Evolutionary conservation across 2,329 filamentous ascomycete species (phyloP), one percentile per base, ranked within the genome.

Genomic region (Laburnicola sp.): DNA sequence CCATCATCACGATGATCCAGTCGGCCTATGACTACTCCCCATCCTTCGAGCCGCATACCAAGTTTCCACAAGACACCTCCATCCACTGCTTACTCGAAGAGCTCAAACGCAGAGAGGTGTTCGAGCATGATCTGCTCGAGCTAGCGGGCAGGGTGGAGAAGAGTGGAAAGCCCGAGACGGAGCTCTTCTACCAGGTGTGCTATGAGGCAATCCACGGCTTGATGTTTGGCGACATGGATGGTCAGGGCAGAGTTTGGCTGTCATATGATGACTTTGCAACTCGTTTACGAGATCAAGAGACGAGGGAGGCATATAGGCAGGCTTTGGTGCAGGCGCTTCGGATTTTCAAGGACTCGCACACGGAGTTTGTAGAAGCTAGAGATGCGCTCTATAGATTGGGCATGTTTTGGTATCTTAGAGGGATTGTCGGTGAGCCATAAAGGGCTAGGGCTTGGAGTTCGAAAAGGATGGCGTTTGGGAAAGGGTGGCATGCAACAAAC

Each of bases 121-220:
- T 45, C 16, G 34, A 45, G 23, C 35, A 36, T n/a, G 43, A 45
- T 26, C 9, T 45, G 26, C 37, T 38, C 25, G 43, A 45, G 16
- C 43, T 45, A 23, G 34, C 43, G 16, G 32, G 26, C 34, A 32
- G 43, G 11, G 32, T 45, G 9, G 11, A 25, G 3, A 37, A 26
- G 9, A 31, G 25, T 6, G n/a, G n/a, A 8, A 31, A 25, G 7
- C 43, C 43, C 4, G 43, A 45, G 21, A 45, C 34, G n/a, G 43
- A 45, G n/a, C n/a, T 45, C 2, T 45, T 45, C 34, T 45, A 45
- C 26, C 43, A 45, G 10, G 43, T 45, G n/a, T 45, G 34, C 43
- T 45, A 45, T 16, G 43, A 45, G 16, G 25, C 6, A 11, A 45
- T 45, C 26, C 21, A 45, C 6, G 34, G 26, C 10, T 34, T 36